Base-by-base conservation (phyloP, 2,329 filamentous ascomycete genomes). In the Pseudogymnoascus sp. region DNA sequence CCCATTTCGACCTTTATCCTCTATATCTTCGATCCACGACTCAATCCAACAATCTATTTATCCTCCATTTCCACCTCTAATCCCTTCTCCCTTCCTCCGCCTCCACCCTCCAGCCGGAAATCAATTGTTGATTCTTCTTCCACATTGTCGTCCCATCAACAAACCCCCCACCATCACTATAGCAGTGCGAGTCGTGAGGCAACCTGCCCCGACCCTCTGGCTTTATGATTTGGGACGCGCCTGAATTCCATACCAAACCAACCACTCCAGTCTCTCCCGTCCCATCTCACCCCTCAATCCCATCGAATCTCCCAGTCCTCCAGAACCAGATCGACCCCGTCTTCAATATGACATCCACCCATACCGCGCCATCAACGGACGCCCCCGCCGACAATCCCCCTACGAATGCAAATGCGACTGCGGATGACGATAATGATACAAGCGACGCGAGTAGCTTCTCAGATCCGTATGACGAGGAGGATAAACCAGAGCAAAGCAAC, bases 221-320 rank as follows among this genome's bases (percentile, higher is more conserved):
- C 63, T 67, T 66, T 63, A 70, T 71, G 67, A 64, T 66, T 60
- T 60, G 64, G 65, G 79, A 83, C 74, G 76, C 81, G 72, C 77
- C 77, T 70, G 82, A 87, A 74, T 84, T 86, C 73, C 83, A 82
- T 73, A 84, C 85, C 76, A 82, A 86, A 74, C 83, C 83, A 68
- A 77, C 88, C 71, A 88, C 86, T 72, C 87, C 88, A 67, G 84
- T 88, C 72, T 89, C 86, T 73, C 88, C 88, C 71, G 85, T 86
- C 70, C 87, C 87, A 68, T 76, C 89, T 70, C 85, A 89, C 75
- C 79, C 86, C 68, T 82, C 86, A 68, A 83, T 87, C 74, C 86
- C 86, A 62, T 81, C 85, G 69, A 87, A 85, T 69, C 88, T 90
- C 65, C 86, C 87, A 64, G 83, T 90, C 63, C 79, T 90, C 71